phyloP scores from a whole-genome alignment of 495 filamentous ascomycete genomes.

The Chaetomidium leptoderma region DNA sequence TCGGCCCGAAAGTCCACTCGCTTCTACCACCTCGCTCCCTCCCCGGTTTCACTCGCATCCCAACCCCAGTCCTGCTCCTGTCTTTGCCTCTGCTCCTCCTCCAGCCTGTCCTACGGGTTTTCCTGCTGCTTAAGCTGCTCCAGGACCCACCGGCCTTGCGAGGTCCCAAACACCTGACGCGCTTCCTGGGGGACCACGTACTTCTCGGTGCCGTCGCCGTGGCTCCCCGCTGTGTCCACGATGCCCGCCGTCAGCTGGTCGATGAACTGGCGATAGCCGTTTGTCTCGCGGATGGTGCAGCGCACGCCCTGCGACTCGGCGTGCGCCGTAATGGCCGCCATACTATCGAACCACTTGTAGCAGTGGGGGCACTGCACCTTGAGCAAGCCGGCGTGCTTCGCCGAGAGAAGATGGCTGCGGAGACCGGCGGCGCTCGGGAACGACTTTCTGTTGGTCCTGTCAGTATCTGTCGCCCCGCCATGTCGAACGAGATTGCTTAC shows the following conservation, averaged over 20 bases:
- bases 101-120: no score
- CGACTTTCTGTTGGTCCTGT: constrained; percentile 30
- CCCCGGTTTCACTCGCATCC: not conserved
- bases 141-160: not conserved
- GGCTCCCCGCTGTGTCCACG: constrained; percentile 23
- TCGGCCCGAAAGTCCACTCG: not conserved
- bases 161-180: not conserved
- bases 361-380: constrained; percentile 35
- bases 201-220: constrained; percentile 26
- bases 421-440: constrained; percentile 19
- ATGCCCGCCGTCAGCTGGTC: constrained; percentile 26
- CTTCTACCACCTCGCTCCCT: not conserved
- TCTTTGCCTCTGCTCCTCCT: not conserved
- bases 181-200: constrained; percentile 25
- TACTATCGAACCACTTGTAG: constrained; percentile 25
- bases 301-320: constrained; percentile 28
- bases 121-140: not conserved
- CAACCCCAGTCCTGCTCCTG: not conserved
- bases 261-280: constrained; percentile 22
- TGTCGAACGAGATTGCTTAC: constrained; percentile 22
- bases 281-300: constrained; percentile 22
- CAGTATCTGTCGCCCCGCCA: not conserved
- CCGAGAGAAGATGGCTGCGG: constrained; percentile 33
- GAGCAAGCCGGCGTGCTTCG: constrained; percentile 20
- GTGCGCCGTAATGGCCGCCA: constrained; percentile 33